These are phyloP conservation scores for Viola odorata DNA, from an alignment of 345 rosid genomes.

Conservation along the genomic window DNA sequence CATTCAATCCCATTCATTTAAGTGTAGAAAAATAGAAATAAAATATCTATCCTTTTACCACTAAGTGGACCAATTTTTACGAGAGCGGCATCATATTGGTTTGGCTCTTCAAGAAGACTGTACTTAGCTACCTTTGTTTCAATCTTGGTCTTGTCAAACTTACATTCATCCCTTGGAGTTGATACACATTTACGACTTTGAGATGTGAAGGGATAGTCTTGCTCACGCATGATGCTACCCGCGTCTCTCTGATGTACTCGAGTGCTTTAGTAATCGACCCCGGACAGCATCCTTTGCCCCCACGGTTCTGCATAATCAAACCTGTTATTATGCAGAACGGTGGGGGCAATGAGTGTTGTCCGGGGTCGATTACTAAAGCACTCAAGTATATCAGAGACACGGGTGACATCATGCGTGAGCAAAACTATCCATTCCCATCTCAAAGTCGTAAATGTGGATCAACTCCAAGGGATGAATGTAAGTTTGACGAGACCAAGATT, in stretches of 20 bases:
- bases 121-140: slow-evolving; percentile 80
- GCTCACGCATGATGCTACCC: slow-evolving; percentile 87
- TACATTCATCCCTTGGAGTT: too few species aligned
- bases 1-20: too few species aligned
- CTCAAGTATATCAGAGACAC: slow-evolving; percentile 75
- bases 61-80: slow-evolving; percentile 93
- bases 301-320: too few species aligned
- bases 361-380: slow-evolving; percentile 86
- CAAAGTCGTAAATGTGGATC: slow-evolving; percentile 45
- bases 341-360: slow-evolving; percentile 88
- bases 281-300: slow-evolving; percentile 87
- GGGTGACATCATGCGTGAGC: slow-evolving; percentile 87
- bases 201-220: slow-evolving; percentile 80
- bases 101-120: slow-evolving; percentile 78
- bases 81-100: slow-evolving; percentile 93
- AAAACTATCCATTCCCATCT: slow-evolving; percentile 79
- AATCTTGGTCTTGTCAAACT: slow-evolving; percentile 73
- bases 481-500: slow-evolving; percentile 73
- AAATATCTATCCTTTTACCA: slow-evolving; percentile 30
- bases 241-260: slow-evolving; percentile 74
- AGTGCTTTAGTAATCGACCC: slow-evolving; percentile 87
- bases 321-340: too few species aligned
- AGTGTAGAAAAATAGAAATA: background rate
- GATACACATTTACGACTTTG: slow-evolving; percentile 45
- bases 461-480: too few species aligned